A percentile compares a stretch with the other conserved stretches of the same genome.
Conservation (phyloP, 805 yeast genomes). For the Wickerhamomyces chambardii region DNA sequence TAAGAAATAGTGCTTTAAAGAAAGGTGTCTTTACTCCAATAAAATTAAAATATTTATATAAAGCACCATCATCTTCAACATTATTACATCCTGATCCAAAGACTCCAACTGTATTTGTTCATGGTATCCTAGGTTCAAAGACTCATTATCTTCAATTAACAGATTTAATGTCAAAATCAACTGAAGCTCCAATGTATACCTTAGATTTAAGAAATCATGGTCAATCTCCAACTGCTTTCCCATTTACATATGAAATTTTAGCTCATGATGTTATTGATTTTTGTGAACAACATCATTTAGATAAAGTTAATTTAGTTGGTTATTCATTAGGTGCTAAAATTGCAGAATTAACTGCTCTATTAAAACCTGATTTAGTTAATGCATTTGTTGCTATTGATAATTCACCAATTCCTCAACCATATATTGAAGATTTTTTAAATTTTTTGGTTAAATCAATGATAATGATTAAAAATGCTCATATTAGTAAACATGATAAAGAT, state of each 20-base stretch:
- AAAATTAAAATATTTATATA: too few species aligned
- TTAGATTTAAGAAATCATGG: constrained; percentile 45
- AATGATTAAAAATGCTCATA: constrained; percentile 18
- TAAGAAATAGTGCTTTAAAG: too few species aligned
- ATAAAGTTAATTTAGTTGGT: constrained; percentile 25
- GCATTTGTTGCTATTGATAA: constrained; percentile 37
- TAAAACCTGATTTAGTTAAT: constrained; percentile 26
- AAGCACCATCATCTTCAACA: not conserved
- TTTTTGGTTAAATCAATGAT: constrained; percentile 27
- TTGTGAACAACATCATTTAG: constrained; percentile 21
- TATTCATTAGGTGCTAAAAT: constrained; percentile 48
- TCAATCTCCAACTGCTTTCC: constrained; percentile 28
- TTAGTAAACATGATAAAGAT: constrained; percentile 14
- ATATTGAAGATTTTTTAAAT: constrained; percentile 25
- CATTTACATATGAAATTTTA: constrained; percentile 30
- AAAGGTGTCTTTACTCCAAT: too few species aligned
- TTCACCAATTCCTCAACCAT: constrained; percentile 28
- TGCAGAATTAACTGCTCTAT: constrained; percentile 32
- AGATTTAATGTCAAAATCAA: constrained; percentile 20
- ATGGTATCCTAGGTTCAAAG: constrained; percentile 40
- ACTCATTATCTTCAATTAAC: constrained; percentile 30
- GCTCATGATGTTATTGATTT: constrained; percentile 31
- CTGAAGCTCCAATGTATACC: constrained; percentile 26
- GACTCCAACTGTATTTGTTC: constrained; percentile 32
- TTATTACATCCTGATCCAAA: not conserved